Evolutionary conservation across 176 grass and related monocot genomes (phyloP), one percentile per base, ranked within the genome.

Genomic region (Chrysopogon serrulatus): DNA sequence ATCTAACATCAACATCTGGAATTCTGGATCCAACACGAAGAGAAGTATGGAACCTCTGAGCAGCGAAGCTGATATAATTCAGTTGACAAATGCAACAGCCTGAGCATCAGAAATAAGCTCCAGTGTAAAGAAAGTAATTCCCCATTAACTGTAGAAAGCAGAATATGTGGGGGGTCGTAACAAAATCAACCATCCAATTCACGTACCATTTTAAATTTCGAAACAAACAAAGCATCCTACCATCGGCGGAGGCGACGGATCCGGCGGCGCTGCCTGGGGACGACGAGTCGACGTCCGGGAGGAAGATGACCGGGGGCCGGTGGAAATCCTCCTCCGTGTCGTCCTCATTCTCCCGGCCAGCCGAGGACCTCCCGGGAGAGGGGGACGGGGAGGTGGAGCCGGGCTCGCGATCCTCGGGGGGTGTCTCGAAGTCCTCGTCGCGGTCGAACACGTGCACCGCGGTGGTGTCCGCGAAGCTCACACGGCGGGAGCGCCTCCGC

Each of bases 381-480:
- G 84, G 74, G 23, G 89, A 82, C 1, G 54, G 72, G 47, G 83
- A 43, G 23, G 56, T 19, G 21, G 27, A 57, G 26, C 6, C 35
- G 59, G 67, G 43, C 43, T 73, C 73, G 34, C 48, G 75, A 51
- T 81, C 82, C 77, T 95, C 91, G 51, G 88, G 90, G 17, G 92
- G 82, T 9, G 93, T 91, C 57, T 91, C 85, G 74, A 82, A 81
- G 54, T 95, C 93, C 78, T 98, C 93, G 86, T 99, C 96, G 69
- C 96, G 89, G 48, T 87, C 87, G 89, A 96, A 99, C 80, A 99
- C 89, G 81, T 94, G 96, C 54, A 99, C 87, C 47, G 91, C 91
- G 44, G 96, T 99, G 57, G 77, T 99, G 39, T 99, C 96, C 14
- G 96, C 93, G 44, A 99, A 99, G 90, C 96, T 99, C 45, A 99